Conservation (phyloP, 2,329 filamentous ascomycete genomes). For the Scedosporium dehoogii region DNA sequence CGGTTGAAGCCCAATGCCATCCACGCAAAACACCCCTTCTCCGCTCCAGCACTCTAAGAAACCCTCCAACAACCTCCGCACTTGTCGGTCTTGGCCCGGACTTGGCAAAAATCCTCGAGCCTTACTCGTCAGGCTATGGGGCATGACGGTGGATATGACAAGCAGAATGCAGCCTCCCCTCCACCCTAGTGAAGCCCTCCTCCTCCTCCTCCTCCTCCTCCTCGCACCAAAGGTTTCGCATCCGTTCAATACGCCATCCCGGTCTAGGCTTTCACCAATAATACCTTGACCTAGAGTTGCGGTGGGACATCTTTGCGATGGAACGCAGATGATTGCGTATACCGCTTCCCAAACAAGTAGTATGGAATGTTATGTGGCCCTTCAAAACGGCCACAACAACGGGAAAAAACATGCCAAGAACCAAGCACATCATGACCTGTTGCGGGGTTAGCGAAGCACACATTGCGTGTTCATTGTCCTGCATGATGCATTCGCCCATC, state of each 20-base stretch:
- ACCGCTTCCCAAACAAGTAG: too few species aligned
- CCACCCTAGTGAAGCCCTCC: neutral
- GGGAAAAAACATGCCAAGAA: neutral
- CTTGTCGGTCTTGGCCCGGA: neutral
- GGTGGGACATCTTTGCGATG: too few species aligned
- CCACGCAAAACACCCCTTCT: too few species aligned
- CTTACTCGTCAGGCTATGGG: neutral
- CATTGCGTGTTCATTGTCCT: neutral
- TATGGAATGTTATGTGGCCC: too few species aligned
- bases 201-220: too few species aligned
- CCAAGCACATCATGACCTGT: neutral
- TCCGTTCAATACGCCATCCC: too few species aligned
- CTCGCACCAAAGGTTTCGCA: too few species aligned
- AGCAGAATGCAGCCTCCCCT: neutral
- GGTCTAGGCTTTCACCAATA: too few species aligned
- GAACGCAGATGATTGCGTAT: too few species aligned
- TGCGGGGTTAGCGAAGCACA: neutral
- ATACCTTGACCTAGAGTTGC: too few species aligned
- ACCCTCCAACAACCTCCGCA: neutral
- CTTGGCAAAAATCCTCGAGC: neutral
- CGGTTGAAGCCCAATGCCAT: too few species aligned
- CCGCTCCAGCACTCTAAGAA: too few species aligned
- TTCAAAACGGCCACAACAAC: neutral
- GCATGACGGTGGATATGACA: neutral
- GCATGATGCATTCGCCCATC: neutral